Evolutionary conservation across 2,329 filamentous ascomycete species (phyloP), one percentile per base, ranked within the genome.

Genomic region (Aureobasidium sp.): DNA sequence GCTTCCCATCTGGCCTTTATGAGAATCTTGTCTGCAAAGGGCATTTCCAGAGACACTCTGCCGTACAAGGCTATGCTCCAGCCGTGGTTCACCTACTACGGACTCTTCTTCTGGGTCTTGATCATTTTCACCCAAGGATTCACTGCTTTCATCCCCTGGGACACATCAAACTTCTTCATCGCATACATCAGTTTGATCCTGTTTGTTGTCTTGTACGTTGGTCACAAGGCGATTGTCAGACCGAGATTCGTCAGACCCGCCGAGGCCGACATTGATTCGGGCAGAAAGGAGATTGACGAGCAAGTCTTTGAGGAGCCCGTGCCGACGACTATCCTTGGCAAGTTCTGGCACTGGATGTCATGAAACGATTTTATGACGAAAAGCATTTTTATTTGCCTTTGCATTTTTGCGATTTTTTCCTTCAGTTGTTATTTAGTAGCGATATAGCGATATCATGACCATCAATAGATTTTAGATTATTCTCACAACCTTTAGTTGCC

Each of bases 161-260:
- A 83, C 62, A 69, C 87, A 0, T 80, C 85, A 7, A 84, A 81
- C 8, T 94, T 94, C 70, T 73, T 94, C 29, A 90, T 91, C 70
- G 76, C 74, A 4, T 92, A 92, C 71, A 83, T 85, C 55, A 90
- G 89, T 79, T 81, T 92, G 54, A 82, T 81, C 6, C 73, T 90
- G 2, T 90, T 89, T 68, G 87, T 87, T 0, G 65, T 85, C 0
- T 74, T 93, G 2, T 92, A 83, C 69, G 47, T 86, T 4, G 83
- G 81, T 10, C 92, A 87, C 84, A 93, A 93, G 71, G 81, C 85
- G 61, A 75, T 85, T n/a, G 77, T 82, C 50, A 67, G 70, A 62
- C 72, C 70, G 50, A 69, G 69, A 42, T 74, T 78, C 43, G 68
- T 78, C 61, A 71, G 69, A 7, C 67, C 75, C 4, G 63, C 63